Percentiles rank a stretch among this genome's conserved stretches.
These are phyloP conservation scores for Gastrodia elata DNA, from an alignment of 106 monocot species.

Conservation along the genomic window DNA sequence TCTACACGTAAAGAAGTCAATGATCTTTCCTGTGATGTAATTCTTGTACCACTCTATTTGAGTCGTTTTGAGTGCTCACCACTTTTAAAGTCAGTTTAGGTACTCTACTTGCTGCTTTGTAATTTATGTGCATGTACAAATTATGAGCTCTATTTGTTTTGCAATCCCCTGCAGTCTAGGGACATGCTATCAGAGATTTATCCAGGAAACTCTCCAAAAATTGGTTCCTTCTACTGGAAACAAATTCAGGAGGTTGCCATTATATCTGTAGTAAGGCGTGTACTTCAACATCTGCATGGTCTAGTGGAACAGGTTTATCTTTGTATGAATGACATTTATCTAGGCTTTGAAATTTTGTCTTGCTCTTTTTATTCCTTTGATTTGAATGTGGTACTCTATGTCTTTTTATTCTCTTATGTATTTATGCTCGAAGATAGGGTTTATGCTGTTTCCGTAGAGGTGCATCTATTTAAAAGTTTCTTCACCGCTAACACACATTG, in stretches of 20 bases:
- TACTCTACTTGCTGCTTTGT: not conserved
- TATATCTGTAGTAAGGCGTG: conserved; percentile 45
- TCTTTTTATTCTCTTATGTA: not conserved
- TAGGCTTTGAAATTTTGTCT: conserved; percentile 18
- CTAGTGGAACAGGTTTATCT: conserved; percentile 71
- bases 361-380: not conserved
- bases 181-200: conserved; percentile 68
- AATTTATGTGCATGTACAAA: not conserved
- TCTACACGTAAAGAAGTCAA: not conserved
- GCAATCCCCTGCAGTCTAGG: conserved; percentile 36
- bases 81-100: not conserved
- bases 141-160: not conserved
- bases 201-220: conserved; percentile 62
- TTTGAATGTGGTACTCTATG: not conserved
- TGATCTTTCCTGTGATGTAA: not conserved
- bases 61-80: not conserved
- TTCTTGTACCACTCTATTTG: not conserved
- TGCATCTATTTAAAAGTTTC: not conserved
- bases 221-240: conserved; percentile 66
- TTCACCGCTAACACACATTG: not conserved
- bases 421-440: too few relatives aligned
- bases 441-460: too few relatives aligned
- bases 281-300: conserved; percentile 70
- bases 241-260: conserved; percentile 70
- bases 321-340: not conserved